These are phyloP conservation scores for Candida patagonica DNA, from an alignment of 805 yeast species.

Conservation along the genomic window DNA sequence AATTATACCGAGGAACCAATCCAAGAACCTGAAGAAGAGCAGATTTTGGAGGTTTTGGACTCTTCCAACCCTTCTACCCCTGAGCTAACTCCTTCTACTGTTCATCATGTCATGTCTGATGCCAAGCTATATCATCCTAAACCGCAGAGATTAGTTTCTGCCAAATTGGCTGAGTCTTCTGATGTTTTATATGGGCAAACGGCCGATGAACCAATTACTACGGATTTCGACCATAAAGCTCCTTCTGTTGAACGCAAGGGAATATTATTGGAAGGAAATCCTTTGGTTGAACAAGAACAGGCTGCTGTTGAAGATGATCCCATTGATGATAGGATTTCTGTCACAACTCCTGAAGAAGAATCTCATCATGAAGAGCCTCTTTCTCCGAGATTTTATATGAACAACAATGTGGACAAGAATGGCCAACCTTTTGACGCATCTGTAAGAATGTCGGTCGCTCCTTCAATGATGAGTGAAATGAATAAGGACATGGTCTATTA, in stretches of 20 bases:
- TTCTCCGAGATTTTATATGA: too few relatives aligned
- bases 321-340: neutral
- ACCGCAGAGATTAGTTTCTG: conserved; percentile 16
- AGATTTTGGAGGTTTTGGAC: too few relatives aligned
- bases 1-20: too few relatives aligned
- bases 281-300: neutral
- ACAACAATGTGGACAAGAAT: neutral
- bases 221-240: neutral
- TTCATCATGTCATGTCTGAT: neutral
- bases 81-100: neutral
- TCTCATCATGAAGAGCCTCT: too few relatives aligned
- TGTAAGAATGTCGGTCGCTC: too few relatives aligned
- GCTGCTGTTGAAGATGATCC: neutral
- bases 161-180: conserved; percentile 5
- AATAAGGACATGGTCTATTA: conserved; percentile 15
- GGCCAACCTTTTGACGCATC: neutral
- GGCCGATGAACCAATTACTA: conserved; percentile 2
- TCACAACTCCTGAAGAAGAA: neutral
- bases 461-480: too few relatives aligned
- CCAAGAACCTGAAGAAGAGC: too few relatives aligned
- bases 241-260: too few relatives aligned
- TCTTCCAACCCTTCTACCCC: neutral
- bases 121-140: conserved; percentile 16
- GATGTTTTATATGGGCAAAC: neutral
- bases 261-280: too few relatives aligned